Conservation (phyloP, 495 filamentous ascomycete species). For the Neurospora sp. region DNA sequence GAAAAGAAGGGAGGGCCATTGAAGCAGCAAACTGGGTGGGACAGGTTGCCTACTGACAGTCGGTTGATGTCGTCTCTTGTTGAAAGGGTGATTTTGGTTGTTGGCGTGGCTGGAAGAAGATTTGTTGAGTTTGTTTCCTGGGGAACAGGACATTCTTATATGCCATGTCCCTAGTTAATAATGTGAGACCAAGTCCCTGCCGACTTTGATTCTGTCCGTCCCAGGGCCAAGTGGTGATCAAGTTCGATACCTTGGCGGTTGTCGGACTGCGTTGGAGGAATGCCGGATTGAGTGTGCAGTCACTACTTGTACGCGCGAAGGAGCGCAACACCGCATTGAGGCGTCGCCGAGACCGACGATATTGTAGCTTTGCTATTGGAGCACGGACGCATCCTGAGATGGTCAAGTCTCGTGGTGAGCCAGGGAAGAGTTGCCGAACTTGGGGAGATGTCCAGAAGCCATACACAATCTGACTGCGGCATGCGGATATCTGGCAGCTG, state of each 20-base stretch:
- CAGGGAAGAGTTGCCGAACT: not conserved
- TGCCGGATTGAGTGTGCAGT: slow-evolving; percentile 24
- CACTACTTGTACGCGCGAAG: not conserved
- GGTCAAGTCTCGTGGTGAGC: not conserved
- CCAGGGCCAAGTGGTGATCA: not conserved
- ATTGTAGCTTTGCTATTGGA: not conserved
- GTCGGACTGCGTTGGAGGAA: slow-evolving; percentile 40
- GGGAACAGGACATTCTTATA: not conserved
- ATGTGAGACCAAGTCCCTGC: slow-evolving; percentile 4
- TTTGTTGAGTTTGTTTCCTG: not conserved
- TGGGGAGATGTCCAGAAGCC: not conserved
- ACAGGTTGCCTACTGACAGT: not conserved
- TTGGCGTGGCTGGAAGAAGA: not conserved
- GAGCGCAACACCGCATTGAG: not conserved
- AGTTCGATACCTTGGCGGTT: slow-evolving; percentile 6
- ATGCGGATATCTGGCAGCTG: not conserved
- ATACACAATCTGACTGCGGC: not conserved
- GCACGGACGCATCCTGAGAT: not conserved
- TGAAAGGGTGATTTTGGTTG: not conserved
- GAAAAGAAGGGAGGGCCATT: slow-evolving; percentile 15
- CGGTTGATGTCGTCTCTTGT: not conserved
- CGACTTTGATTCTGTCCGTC: not conserved
- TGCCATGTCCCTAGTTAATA: slow-evolving; percentile 4
- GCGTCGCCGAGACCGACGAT: not conserved
- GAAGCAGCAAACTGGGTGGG: slow-evolving; percentile 1